These are phyloP conservation scores for Seminavis robusta DNA, from an alignment of 108 stramenopile genomes.

Conservation along the genomic window DNA sequence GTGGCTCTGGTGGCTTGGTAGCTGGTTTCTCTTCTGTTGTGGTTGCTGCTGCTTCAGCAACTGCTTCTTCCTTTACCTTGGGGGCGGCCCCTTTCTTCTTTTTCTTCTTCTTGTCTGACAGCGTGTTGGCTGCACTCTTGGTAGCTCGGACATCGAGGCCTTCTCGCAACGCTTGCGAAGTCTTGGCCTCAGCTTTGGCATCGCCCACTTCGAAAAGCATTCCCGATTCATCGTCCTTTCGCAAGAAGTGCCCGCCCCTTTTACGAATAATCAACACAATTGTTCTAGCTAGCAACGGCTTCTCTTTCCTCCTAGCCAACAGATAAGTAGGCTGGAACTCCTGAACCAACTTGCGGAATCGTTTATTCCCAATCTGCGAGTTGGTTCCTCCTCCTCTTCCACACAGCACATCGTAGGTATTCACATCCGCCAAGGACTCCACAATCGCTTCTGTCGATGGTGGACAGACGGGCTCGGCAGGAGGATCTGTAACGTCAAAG, in stretches of 20 bases:
- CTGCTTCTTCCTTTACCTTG: no score
- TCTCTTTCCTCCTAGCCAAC: constrained; percentile 77
- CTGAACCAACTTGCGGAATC: constrained; percentile 77
- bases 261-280: constrained; percentile 81
- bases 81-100: background rate
- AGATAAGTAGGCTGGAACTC: constrained; percentile 87
- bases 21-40: background rate
- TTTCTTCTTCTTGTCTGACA: constrained; percentile 54
- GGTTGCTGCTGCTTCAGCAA: constrained; percentile 7
- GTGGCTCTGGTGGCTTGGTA: background rate
- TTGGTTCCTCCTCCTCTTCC: constrained; percentile 87
- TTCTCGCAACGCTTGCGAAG: constrained; percentile 81
- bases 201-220: constrained; percentile 81
- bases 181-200: constrained; percentile 87
- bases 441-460: constrained; percentile 50
- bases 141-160: constrained; percentile 86
- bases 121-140: constrained; percentile 43
- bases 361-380: constrained; percentile 83
- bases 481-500: constrained; percentile 80
- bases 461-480: constrained; percentile 51
- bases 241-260: constrained; percentile 76
- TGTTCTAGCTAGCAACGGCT: constrained; percentile 78
- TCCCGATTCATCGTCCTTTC: constrained; percentile 75
- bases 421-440: constrained; percentile 51
- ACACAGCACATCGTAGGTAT: constrained; percentile 73